These are phyloP conservation scores for Schrenkiella parvula DNA, from an alignment of 345 rosid species.

Conservation along the genomic window DNA sequence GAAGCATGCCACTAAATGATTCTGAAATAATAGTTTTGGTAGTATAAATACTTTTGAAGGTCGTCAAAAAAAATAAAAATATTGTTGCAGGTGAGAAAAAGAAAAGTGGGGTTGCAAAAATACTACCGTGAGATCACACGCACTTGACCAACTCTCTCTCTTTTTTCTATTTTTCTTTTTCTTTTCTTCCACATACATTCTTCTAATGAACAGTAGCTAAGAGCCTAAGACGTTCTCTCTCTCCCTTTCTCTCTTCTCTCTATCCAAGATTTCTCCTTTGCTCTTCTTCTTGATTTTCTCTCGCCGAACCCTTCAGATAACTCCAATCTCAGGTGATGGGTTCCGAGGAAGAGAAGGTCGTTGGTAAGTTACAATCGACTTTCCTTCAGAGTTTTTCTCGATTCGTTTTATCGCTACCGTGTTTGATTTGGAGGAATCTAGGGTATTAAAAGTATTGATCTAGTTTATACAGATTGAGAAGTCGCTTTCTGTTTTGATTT, in stretches of 20 bases:
- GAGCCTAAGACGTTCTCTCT: not conserved
- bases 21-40: not conserved
- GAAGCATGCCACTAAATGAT: not conserved
- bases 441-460: not conserved
- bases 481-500: no score
- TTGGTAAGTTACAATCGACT: constrained; percentile 13
- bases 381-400: not conserved
- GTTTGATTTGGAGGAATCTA: constrained; percentile 11
- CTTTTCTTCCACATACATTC: not conserved
- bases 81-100: not conserved
- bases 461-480: no score
- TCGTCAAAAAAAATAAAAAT: not conserved
- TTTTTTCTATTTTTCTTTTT: not conserved
- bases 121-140: not conserved
- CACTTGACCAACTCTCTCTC: constrained; percentile 12
- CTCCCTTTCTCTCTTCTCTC: not conserved
- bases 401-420: not conserved
- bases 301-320: not conserved
- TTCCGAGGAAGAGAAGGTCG: constrained; percentile 27
- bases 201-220: not conserved
- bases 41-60: not conserved
- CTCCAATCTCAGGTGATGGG: not conserved
- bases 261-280: not conserved
- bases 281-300: not conserved
- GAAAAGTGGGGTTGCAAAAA: not conserved